These are phyloP conservation scores for Diaporthe australafricana DNA, from an alignment of 2,329 filamentous ascomycete species.

Conservation along the genomic window DNA sequence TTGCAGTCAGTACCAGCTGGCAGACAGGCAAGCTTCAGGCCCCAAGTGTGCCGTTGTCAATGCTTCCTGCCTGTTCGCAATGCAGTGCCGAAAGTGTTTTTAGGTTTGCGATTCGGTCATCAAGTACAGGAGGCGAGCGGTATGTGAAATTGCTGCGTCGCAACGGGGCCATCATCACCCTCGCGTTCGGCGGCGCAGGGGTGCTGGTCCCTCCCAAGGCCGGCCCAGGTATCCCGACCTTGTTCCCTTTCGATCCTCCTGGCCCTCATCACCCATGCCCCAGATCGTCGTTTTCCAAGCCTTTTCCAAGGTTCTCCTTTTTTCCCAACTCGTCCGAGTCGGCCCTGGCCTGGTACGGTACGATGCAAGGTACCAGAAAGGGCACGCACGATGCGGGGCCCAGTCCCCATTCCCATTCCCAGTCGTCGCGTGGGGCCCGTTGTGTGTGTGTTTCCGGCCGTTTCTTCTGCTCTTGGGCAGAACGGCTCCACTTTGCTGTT, in stretches of 20 bases:
- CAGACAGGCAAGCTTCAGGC: background rate
- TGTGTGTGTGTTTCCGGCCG: background rate
- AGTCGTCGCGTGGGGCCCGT: conserved; percentile 1
- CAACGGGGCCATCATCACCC: conserved; percentile 13
- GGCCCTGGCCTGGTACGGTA: conserved; percentile 5
- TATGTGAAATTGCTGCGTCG: conserved; percentile 10
- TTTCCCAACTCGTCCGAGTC: conserved; percentile 20
- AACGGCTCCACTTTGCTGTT: conserved; percentile 8
- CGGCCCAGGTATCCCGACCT: conserved; percentile 21
- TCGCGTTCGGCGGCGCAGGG: conserved; percentile 16
- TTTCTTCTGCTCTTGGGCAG: background rate
- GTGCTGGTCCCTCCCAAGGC: background rate
- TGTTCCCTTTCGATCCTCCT: conserved; percentile 2
- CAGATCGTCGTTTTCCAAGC: conserved; percentile 16
- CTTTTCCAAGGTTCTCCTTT: conserved; percentile 18
- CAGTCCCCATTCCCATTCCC: conserved; percentile 1
- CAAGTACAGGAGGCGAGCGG: background rate
- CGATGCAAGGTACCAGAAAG: conserved; percentile 25
- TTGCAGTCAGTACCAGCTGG: background rate
- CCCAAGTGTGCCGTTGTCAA: too few species aligned
- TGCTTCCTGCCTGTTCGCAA: too few species aligned
- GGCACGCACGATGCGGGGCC: conserved; percentile 10
- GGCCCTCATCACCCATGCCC: conserved; percentile 2
- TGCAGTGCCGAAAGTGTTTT: conserved; percentile 4
- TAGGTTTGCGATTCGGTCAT: background rate